Evolutionary conservation across 139 green algal species (phyloP).

Genomic region (Ostreobium quekettii): DNA sequence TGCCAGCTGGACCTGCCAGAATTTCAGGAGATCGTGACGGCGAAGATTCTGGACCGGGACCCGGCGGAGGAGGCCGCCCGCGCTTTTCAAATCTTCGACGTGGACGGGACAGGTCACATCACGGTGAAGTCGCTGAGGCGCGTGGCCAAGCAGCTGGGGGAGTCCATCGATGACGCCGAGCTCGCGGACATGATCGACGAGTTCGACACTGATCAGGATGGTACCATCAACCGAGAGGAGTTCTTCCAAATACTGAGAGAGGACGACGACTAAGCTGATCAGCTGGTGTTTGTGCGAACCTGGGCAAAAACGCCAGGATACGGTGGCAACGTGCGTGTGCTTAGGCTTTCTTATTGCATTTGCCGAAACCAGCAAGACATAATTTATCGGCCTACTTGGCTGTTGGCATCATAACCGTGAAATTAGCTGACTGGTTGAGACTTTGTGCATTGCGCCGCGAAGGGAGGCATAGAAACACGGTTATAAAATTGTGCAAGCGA

Average conservation of each 20-base stretch:
- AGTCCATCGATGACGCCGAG: conserved; percentile 28
- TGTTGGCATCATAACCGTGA: no score
- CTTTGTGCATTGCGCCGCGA: no score
- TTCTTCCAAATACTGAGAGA: conserved; percentile 24
- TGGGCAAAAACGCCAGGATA: no score
- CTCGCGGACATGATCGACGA: conserved; percentile 33
- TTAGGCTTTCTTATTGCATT: no score
- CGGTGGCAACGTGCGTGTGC: no score
- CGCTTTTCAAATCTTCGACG: conserved; percentile 32
- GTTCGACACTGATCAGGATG: conserved; percentile 26
- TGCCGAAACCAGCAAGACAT: no score
- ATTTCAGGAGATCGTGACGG: conserved; percentile 22
- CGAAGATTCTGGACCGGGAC: conserved; percentile 16
- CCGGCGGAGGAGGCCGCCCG: conserved; percentile 19
- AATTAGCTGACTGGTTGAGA: no score
- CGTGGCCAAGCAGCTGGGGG: conserved; percentile 26
- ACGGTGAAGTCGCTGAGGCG: conserved; percentile 18
- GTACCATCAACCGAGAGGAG: conserved; percentile 21
- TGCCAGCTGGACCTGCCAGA: conserved; percentile 13
- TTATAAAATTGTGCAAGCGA: no score
- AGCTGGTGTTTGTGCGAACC: neutral
- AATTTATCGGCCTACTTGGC: no score
- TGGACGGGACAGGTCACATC: conserved; percentile 27
- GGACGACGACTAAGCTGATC: conserved; percentile 1
- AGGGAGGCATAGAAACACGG: no score